Evolutionary conservation across 768 basidiomycete genomes (phyloP).

Genomic region (Crepidotus variabilis): DNA sequence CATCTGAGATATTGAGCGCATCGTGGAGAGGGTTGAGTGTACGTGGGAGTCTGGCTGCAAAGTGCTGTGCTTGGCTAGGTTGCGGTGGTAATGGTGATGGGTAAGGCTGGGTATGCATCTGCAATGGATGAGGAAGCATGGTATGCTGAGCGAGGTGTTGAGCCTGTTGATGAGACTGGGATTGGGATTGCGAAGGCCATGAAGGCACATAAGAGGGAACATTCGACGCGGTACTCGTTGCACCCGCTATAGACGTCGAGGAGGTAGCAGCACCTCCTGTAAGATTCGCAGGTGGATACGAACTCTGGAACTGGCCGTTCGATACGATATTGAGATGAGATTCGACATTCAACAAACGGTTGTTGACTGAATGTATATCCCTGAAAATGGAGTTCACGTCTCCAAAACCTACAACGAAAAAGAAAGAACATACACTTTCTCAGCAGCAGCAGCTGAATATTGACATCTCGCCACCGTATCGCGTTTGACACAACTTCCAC

Average conservation of each 20-base stretch:
- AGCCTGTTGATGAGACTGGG: too few species aligned
- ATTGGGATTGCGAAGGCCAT: too few species aligned
- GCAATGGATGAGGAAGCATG: too few species aligned
- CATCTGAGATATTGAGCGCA: too few species aligned
- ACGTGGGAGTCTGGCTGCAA: too few species aligned
- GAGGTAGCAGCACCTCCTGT: slow-evolving; percentile 1
- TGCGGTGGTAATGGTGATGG: too few species aligned
- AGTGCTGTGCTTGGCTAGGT: too few species aligned
- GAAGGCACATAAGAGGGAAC: slow-evolving; percentile 8
- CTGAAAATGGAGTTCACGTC: slow-evolving; percentile 29
- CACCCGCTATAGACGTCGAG: slow-evolving; percentile 5
- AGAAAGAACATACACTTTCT: slow-evolving; percentile 60
- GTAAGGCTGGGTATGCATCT: too few species aligned
- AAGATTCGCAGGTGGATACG: slow-evolving; percentile 31
- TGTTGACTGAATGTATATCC: slow-evolving; percentile 81
- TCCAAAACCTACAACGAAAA: neutral
- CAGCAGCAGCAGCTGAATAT: slow-evolving; percentile 78
- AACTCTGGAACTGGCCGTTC: slow-evolving; percentile 35
- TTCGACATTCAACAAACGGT: slow-evolving; percentile 72
- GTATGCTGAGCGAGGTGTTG: too few species aligned
- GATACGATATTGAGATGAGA: slow-evolving; percentile 49
- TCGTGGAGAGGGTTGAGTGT: too few species aligned
- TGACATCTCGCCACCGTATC: slow-evolving; percentile 70
- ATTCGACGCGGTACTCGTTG: slow-evolving; percentile 17
- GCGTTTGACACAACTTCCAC: slow-evolving; percentile 75